Base-by-base conservation (phyloP, 805 yeast species). In the Zygosaccharomyces siamensis region DNA sequence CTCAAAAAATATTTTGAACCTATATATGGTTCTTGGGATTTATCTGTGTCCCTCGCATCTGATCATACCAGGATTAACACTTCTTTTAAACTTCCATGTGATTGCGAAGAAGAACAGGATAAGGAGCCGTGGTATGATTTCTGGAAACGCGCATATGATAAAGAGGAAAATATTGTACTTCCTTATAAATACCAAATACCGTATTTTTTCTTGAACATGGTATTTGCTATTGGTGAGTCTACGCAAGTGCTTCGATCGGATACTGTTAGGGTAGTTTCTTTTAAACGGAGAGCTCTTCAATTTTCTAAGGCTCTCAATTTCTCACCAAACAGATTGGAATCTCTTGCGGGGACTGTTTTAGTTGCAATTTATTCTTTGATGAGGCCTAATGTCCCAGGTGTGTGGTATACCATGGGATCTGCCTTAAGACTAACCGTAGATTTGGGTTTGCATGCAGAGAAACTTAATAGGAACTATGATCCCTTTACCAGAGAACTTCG, bases 341-440 rank as follows among this genome's bases (percentile, higher is more conserved):
- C 85, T 1, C 65, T 89, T 3, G 92, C 86, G 60, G 89, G 90
- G 0, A 70, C 86, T 11, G 62, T 89, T 14, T 69, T 87, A 11
- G 68, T 86, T 37, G 80, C 92, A 0, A 61, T 83, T 4, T 89
- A 85, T 61, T 80, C 95, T 0, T 74, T 84, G 30, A 88, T 89
- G 96, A 75, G 96, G 49, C 97, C 97, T 0, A 83, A 92, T 0
- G 79, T 79, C 11, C 96, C 96, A 0, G 93, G 96, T 3, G 88
- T 87, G n/a, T 89, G 97, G 97, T 87, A 87, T 62, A 80, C 86
- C 3, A 69, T 87, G 54, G 96, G 96, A 0, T 79, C 87, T 1
- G 89, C 92, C 0, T 66, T 88, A 43, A 74, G 97, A 51, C 66
- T 87, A 43, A 82, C 92, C 57, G 87, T 89, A 26, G 97, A 89